Evolutionary conservation across 2,329 filamentous ascomycete species (phyloP).

Genomic region (Bertia moriformis): DNA sequence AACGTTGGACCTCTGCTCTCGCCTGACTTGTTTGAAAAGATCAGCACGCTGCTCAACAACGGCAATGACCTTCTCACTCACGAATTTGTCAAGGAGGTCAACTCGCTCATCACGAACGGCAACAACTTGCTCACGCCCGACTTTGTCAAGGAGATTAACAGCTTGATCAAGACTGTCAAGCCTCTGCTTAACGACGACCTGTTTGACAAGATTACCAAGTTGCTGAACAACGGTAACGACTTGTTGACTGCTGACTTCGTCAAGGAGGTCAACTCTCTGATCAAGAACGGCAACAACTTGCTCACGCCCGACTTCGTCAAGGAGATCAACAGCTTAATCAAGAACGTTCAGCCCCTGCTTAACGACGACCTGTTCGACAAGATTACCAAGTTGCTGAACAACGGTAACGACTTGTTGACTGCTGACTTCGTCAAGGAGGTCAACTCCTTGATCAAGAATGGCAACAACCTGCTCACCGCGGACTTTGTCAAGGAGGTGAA

Average conservation of each 20-base stretch:
- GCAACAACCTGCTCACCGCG: background rate
- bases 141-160: background rate
- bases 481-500: background rate
- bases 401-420: background rate
- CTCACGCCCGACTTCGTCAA: conserved; percentile 1
- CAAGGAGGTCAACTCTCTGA: background rate
- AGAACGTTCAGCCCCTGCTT: background rate
- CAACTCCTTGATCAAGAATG: background rate
- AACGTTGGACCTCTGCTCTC: background rate
- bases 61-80: background rate
- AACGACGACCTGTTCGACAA: background rate
- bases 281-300: background rate
- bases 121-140: background rate
- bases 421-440: background rate
- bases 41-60: background rate
- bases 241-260: background rate
- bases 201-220: background rate
- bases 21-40: background rate
- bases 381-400: background rate
- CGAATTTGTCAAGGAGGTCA: background rate
- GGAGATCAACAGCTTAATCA: background rate
- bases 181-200: background rate
- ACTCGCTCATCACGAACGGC: background rate
- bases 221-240: conserved; percentile 1
- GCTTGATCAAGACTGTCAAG: background rate